Evolutionary conservation across 805 yeast genomes (phyloP).

Genomic region (Ogataea ramenticola): DNA sequence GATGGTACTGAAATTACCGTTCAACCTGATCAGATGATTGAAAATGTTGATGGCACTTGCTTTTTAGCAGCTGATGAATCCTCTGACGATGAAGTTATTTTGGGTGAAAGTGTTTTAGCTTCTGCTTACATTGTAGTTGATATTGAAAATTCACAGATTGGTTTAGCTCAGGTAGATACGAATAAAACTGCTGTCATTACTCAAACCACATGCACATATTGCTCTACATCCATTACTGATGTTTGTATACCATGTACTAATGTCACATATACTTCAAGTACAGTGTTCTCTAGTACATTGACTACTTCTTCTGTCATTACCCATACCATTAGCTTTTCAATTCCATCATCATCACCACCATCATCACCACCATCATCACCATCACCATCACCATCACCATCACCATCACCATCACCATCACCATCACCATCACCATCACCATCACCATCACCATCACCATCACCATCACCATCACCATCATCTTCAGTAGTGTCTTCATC

Average conservation of each 20-base stretch:
- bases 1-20: slow-evolving; percentile 14
- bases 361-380: not conserved
- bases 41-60: slow-evolving; percentile 10
- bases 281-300: slow-evolving; percentile 4
- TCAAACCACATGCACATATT: slow-evolving; percentile 8
- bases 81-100: slow-evolving; percentile 24
- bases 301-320: not conserved
- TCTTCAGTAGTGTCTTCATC: not conserved
- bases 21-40: slow-evolving; percentile 12
- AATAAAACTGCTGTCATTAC: slow-evolving; percentile 10
- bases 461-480: slow-evolving; percentile 3
- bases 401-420: slow-evolving; percentile 1
- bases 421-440: not conserved
- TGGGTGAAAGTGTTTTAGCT: slow-evolving; percentile 64
- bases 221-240: slow-evolving; percentile 3
- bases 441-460: not conserved
- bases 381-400: not conserved
- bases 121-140: slow-evolving; percentile 61
- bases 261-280: slow-evolving; percentile 6
- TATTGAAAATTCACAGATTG: slow-evolving; percentile 47
- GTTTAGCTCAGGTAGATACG: slow-evolving; percentile 43
- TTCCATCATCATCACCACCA: not conserved
- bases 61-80: slow-evolving; percentile 12
- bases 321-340: not conserved
- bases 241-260: slow-evolving; percentile 12